Evolutionary conservation across 2,329 filamentous ascomycete genomes (phyloP).

Genomic region (Tolypocladium paradoxum): DNA sequence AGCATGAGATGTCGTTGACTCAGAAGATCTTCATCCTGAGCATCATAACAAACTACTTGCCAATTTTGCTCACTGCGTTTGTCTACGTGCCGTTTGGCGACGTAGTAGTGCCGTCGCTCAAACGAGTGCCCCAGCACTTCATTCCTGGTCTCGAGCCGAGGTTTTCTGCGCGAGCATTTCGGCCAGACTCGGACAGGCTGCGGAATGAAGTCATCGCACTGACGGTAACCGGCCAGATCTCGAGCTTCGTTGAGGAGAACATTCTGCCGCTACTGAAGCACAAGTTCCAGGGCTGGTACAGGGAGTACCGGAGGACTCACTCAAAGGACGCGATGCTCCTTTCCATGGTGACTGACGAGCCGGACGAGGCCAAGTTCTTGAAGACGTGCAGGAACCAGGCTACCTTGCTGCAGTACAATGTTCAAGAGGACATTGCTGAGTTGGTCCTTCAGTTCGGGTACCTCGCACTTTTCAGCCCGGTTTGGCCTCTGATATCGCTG

Average conservation of each 20-base stretch:
- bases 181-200: conserved; percentile 54
- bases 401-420: conserved; percentile 58
- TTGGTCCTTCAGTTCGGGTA: conserved; percentile 68
- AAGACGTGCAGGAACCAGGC: conserved; percentile 55
- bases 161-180: conserved; percentile 45
- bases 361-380: conserved; percentile 55
- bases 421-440: conserved; percentile 62
- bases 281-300: conserved; percentile 35
- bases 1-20: conserved; percentile 58
- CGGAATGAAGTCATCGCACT: conserved; percentile 67
- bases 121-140: conserved; percentile 45
- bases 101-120: conserved; percentile 55
- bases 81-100: conserved; percentile 68
- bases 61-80: conserved; percentile 66
- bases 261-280: conserved; percentile 60
- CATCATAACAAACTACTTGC: conserved; percentile 71
- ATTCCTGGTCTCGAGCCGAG: conserved; percentile 30
- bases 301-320: conserved; percentile 22
- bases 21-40: conserved; percentile 69
- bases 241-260: conserved; percentile 62
- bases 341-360: conserved; percentile 40
- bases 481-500: conserved; percentile 64
- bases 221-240: conserved; percentile 60
- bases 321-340: conserved; percentile 33
- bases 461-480: conserved; percentile 60